phyloP scores from a whole-genome alignment of 768 basidiomycete genomes.

The Tricholoma sp. region DNA sequence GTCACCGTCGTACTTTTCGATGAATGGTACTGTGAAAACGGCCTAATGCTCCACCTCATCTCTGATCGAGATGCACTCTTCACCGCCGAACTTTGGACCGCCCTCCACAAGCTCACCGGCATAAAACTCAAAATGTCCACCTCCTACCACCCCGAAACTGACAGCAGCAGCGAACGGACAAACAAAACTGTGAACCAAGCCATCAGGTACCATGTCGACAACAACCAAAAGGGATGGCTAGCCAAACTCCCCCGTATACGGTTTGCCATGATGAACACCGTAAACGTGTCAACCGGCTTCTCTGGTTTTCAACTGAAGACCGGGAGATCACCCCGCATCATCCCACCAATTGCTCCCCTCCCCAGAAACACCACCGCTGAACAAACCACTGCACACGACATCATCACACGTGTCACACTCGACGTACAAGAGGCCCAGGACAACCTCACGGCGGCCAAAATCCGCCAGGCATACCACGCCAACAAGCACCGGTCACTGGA shows the following conservation, averaged over 20 bases:
- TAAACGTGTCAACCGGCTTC: conserved; percentile 25
- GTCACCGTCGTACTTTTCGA: neutral
- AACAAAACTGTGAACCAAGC: conserved; percentile 28
- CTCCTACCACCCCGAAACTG: conserved; percentile 32
- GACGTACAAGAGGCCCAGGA: conserved; percentile 4
- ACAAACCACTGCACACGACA: conserved; percentile 1
- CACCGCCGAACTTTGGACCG: neutral
- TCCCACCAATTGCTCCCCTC: neutral
- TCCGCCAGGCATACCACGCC: conserved; percentile 17
- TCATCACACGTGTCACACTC: conserved; percentile 4
- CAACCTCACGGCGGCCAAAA: conserved; percentile 15
- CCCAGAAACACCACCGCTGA: neutral
- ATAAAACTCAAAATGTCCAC: conserved; percentile 23
- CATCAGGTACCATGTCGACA: conserved; percentile 22
- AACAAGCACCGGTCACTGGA: too few relatives aligned
- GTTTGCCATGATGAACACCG: conserved; percentile 29
- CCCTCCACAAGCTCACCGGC: neutral
- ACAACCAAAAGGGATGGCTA: conserved; percentile 29
- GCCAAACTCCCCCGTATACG: conserved; percentile 17
- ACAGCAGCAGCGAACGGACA: conserved; percentile 26
- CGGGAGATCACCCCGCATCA: conserved; percentile 7
- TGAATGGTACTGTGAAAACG: neutral
- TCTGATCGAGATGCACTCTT: neutral
- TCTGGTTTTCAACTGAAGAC: conserved; percentile 25
- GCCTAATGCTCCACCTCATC: neutral